Percentiles rank a stretch among this genome's conserved stretches.
Evolutionary conservation across 768 basidiomycete genomes (phyloP).

Genomic region (Termitomyces titanicus): DNA sequence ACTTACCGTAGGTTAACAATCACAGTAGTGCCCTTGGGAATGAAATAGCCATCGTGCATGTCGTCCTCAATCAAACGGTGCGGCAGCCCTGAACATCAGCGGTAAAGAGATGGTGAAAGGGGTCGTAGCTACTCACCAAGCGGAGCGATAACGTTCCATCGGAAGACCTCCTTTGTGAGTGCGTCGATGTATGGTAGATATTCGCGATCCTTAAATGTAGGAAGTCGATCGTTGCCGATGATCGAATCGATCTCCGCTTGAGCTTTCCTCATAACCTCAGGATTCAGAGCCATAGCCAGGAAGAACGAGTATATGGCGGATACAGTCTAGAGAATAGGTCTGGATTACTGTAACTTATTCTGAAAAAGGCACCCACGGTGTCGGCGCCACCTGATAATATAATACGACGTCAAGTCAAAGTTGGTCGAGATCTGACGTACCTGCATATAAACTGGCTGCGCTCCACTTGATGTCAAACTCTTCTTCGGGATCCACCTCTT

Average conservation of each 20-base stretch:
- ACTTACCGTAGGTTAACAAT: no score
- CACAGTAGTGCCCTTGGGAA: no score
- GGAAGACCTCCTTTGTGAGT: constrained; percentile 51
- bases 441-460: constrained; percentile 46
- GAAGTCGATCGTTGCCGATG: constrained; percentile 54
- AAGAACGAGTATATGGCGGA: constrained; percentile 57
- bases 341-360: not conserved
- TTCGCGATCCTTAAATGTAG: constrained; percentile 52
- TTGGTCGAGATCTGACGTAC: constrained; percentile 19
- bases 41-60: no score
- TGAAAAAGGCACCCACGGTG: constrained; percentile 33
- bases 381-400: constrained; percentile 44
- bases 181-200: constrained; percentile 58
- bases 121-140: constrained; percentile 24
- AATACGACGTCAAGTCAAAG: not conserved
- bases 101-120: not conserved
- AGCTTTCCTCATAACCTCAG: constrained; percentile 51
- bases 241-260: constrained; percentile 59
- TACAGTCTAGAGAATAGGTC: constrained; percentile 42
- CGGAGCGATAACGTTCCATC: constrained; percentile 44
- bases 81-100: no score
- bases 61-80: no score
- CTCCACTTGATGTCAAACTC: constrained; percentile 65
- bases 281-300: constrained; percentile 54
- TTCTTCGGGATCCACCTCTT: constrained; percentile 45